These are phyloP conservation scores for Tolypocladium sp. DNA, from an alignment of 2,329 filamentous ascomycete genomes.

Conservation along the genomic window DNA sequence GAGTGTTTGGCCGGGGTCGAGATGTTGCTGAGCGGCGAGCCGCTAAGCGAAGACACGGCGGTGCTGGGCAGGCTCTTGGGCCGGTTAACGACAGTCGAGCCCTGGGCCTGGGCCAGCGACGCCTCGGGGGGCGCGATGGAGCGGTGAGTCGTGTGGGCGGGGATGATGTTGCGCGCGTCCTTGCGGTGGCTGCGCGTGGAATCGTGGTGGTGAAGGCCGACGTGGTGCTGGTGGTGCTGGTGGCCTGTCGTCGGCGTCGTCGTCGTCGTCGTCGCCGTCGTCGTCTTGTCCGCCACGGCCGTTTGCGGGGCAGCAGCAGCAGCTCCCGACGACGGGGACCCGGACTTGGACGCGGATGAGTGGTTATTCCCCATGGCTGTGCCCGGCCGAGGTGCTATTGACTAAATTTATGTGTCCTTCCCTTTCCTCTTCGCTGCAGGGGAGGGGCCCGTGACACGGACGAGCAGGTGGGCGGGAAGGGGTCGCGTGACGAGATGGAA, in stretches of 20 bases:
- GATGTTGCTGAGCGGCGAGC: slow-evolving; percentile 32
- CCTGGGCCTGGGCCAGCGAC: slow-evolving; percentile 51
- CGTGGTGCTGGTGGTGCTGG: slow-evolving; percentile 5
- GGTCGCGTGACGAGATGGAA: not conserved
- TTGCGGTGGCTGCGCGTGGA: slow-evolving; percentile 23
- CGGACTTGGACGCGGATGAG: slow-evolving; percentile 26
- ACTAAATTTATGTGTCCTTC: not conserved
- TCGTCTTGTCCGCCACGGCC: slow-evolving; percentile 12
- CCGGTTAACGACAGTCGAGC: slow-evolving; percentile 40
- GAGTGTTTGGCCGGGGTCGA: slow-evolving; percentile 17
- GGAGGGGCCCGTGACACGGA: not conserved
- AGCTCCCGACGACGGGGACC: slow-evolving; percentile 17
- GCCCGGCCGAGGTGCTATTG: not conserved
- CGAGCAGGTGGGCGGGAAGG: not conserved
- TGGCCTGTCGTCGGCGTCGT: slow-evolving; percentile 4
- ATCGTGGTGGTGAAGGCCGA: slow-evolving; percentile 11
- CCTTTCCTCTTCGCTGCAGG: not conserved
- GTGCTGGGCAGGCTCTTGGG: slow-evolving; percentile 38
- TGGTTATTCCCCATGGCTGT: slow-evolving; percentile 28
- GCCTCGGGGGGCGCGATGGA: slow-evolving; percentile 52
- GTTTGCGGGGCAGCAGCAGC: slow-evolving; percentile 8
- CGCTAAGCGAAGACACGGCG: slow-evolving; percentile 39
- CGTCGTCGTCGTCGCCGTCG: slow-evolving; percentile 4
- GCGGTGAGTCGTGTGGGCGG: slow-evolving; percentile 44
- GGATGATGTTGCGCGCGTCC: slow-evolving; percentile 38